These are phyloP conservation scores for Pichia nanzhaoensis DNA, from an alignment of 805 yeast species.

Conservation along the genomic window DNA sequence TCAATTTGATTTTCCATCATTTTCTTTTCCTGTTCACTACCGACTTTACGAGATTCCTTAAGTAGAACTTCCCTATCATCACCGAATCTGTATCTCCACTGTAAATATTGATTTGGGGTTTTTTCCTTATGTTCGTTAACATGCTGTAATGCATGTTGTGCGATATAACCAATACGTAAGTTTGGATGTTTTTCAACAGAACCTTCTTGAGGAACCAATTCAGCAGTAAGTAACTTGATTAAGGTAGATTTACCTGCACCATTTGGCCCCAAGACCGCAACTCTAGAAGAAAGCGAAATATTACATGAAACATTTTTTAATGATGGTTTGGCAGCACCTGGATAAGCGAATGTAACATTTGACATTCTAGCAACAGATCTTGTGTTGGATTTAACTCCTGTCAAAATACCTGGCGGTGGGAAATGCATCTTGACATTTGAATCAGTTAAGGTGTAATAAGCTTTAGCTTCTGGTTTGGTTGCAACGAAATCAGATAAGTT, in stretches of 20 bases:
- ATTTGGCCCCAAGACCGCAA: conserved; percentile 93
- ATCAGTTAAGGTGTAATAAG: conserved; percentile 91
- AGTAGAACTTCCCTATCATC: conserved; percentile 95
- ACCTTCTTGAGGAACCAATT: conserved; percentile 78
- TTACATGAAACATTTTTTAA: conserved; percentile 76
- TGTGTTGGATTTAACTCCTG: conserved; percentile 95
- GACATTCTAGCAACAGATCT: conserved; percentile 74
- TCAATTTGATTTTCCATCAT: conserved; percentile 75
- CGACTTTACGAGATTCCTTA: conserved; percentile 86
- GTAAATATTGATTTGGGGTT: conserved; percentile 95
- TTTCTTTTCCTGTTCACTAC: conserved; percentile 63
- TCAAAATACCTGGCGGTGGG: conserved; percentile 96
- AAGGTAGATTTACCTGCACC: conserved; percentile 99
- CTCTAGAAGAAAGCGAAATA: conserved; percentile 92
- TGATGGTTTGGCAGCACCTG: conserved; percentile 84
- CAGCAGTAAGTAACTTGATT: conserved; percentile 90
- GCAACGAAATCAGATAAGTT: conserved; percentile 88
- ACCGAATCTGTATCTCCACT: conserved; percentile 97
- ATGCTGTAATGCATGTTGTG: conserved; percentile 97
- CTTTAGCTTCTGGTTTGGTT: conserved; percentile 91
- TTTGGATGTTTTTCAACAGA: conserved; percentile 97
- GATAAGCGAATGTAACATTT: conserved; percentile 81
- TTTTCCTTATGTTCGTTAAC: conserved; percentile 96
- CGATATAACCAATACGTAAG: conserved; percentile 96
- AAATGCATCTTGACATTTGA: conserved; percentile 92